Base-by-base conservation (phyloP, 2,329 filamentous ascomycete genomes). In the Pseudogymnoascus sp. region DNA sequence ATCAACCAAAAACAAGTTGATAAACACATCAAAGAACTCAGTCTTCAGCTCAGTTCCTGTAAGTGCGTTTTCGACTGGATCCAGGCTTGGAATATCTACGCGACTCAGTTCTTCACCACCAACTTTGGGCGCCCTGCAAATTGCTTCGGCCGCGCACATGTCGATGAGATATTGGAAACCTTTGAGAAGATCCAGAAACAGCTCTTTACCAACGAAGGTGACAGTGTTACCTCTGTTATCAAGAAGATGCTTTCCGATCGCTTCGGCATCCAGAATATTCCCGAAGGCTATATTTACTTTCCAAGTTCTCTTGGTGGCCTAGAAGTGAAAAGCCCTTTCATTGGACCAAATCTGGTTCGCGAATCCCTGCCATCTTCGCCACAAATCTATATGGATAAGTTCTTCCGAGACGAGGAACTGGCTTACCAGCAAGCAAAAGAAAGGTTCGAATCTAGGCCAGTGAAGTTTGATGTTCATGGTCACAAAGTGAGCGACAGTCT, bases 41-140 rank as follows among this genome's bases (percentile, higher is more conserved):
- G 77, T 38, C 77, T 74, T 7, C 84, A 86, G 67, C 77, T 86
- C 16, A 72, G 73, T 2, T 77, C 79, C 21, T 83, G 81, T 68
- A 77, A 77, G 60, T 82, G 78, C 63, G 73, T 85, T 14, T 82
- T 86, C 65, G 76, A 80, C 38, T 85, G 81, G 77, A 77, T 85
- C 5, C 79, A 84, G 65, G 81, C 81, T 1, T 85, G 82, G 77
- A 85, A 85, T 67, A 78, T 77, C 56, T 85, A 84, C 69, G 78
- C 81, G 35, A 76, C 75, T 12, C 76, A 78, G 1, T 85, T 85
- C 71, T 84, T 85, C 68, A 74, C 74, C 62, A 81, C 78, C 66
- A 84, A 84, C 67, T 84, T 85, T 65, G 82, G 79, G 7, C 77
- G 77, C 62, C 78, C 82, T 2, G 78, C 80, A 33, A 74, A 79